Evolutionary conservation across 108 stramenopile species (phyloP).

Genomic region (Schizochytrium sp.): DNA sequence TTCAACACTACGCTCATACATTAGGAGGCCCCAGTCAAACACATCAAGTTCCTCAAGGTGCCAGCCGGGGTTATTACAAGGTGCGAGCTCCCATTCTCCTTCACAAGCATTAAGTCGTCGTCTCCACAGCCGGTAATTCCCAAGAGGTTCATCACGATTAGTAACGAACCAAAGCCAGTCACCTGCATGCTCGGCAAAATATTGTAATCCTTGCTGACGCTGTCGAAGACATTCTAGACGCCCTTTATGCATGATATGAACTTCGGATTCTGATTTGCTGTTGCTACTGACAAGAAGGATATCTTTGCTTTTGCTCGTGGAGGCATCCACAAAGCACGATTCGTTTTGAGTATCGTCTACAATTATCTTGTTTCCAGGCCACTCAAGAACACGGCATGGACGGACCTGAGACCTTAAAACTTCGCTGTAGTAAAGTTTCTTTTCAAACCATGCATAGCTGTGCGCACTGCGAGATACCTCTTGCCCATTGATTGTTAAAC

Average conservation of each 20-base stretch:
- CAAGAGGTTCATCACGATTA: not conserved
- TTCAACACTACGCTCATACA: not conserved
- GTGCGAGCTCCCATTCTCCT: not conserved
- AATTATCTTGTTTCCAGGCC: not conserved
- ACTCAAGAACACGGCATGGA: not conserved
- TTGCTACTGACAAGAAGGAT: slow-evolving; percentile 33
- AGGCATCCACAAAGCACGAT: slow-evolving; percentile 15
- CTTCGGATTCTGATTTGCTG: slow-evolving; percentile 16
- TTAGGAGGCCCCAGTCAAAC: not conserved
- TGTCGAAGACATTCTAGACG: slow-evolving; percentile 13
- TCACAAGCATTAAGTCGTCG: not conserved
- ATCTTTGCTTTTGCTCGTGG: not conserved
- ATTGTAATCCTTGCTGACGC: not conserved
- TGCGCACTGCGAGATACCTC: not conserved
- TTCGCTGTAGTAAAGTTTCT: slow-evolving; percentile 6
- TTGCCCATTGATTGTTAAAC: not conserved
- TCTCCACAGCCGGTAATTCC: slow-evolving; percentile 24
- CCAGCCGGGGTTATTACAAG: not conserved
- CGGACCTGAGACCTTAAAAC: not conserved
- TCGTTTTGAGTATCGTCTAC: not conserved
- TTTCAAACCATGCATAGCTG: slow-evolving; percentile 32
- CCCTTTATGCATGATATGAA: not conserved
- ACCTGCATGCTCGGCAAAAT: slow-evolving; percentile 42
- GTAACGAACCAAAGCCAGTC: slow-evolving; percentile 43
- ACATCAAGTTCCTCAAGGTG: slow-evolving; percentile 46